A percentile compares a stretch with the other conserved stretches of the same genome.
Evolutionary conservation across 1,284 basidiomycete genomes (phyloP).

Genomic region (Stereum hirsutum): DNA sequence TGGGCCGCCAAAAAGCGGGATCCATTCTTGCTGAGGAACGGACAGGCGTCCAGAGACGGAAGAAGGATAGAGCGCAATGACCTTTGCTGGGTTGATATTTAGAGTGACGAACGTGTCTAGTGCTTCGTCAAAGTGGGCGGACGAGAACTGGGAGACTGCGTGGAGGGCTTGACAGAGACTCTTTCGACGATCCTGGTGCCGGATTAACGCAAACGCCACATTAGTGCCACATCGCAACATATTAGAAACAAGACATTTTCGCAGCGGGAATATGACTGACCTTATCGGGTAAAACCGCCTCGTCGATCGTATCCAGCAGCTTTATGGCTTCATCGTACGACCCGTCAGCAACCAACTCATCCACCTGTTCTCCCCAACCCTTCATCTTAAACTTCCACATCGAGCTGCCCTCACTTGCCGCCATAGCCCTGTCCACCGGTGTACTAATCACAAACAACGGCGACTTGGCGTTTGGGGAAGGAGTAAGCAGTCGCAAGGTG

Average conservation of each 20-base stretch:
- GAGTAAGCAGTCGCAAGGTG: slow-evolving; percentile 48
- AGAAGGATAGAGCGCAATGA: slow-evolving; percentile 84
- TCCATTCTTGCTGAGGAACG: slow-evolving; percentile 68
- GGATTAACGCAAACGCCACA: background rate
- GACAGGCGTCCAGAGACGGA: slow-evolving; percentile 74
- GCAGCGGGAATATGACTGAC: slow-evolving; percentile 23
- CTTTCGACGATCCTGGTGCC: slow-evolving; percentile 42
- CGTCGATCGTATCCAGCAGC: slow-evolving; percentile 68
- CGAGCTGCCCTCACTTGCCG: slow-evolving; percentile 58
- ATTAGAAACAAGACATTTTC: slow-evolving; percentile 1
- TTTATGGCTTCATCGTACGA: slow-evolving; percentile 77
- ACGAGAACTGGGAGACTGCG: slow-evolving; percentile 71
- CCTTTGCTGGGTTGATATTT: slow-evolving; percentile 89
- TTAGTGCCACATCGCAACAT: background rate
- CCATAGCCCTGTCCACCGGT: slow-evolving; percentile 59
- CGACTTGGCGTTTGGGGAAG: slow-evolving; percentile 42
- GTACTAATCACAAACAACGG: slow-evolving; percentile 64
- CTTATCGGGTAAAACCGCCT: slow-evolving; percentile 57
- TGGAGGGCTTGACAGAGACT: slow-evolving; percentile 59
- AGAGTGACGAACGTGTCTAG: slow-evolving; percentile 85
- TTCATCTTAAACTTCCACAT: slow-evolving; percentile 74
- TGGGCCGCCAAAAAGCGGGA: slow-evolving; percentile 81
- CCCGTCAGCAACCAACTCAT: slow-evolving; percentile 71
- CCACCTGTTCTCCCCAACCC: slow-evolving; percentile 75
- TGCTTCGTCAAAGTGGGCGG: slow-evolving; percentile 63